These are phyloP conservation scores for Parastagonospora nodorum DNA, from an alignment of 2,329 filamentous ascomycete genomes.

Conservation along the genomic window DNA sequence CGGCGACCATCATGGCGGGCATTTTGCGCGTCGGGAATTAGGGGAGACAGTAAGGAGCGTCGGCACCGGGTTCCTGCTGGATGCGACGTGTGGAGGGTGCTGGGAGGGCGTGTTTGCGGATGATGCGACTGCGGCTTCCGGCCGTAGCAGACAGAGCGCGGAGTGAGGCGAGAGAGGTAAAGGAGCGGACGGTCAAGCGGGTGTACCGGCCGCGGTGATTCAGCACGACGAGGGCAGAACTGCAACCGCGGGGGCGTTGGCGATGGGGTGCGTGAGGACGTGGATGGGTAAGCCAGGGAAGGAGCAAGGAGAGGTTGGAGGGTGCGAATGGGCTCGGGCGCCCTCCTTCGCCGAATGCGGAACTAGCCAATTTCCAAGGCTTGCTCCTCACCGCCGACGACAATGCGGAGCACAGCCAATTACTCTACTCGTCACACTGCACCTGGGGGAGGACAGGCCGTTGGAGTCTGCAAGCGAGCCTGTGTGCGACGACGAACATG, in stretches of 20 bases:
- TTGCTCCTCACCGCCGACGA: conserved; percentile 3
- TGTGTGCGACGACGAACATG: background rate
- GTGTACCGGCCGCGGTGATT: conserved; percentile 29
- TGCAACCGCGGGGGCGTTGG: conserved; percentile 27
- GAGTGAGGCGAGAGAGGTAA: conserved; percentile 31
- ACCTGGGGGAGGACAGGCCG: background rate
- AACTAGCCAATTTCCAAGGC: too few species aligned
- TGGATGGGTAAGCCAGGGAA: conserved; percentile 2
- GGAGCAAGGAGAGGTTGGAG: conserved; percentile 5
- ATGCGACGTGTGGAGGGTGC: conserved; percentile 31
- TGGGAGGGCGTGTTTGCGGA: conserved; percentile 20
- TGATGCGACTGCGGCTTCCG: conserved; percentile 39
- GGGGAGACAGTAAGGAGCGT: conserved; percentile 19
- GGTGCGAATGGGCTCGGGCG: conserved; percentile 1
- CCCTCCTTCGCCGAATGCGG: too few species aligned
- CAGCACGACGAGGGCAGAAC: conserved; percentile 27
- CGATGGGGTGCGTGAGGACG: conserved; percentile 26
- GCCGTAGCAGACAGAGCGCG: conserved; percentile 22
- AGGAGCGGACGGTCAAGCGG: conserved; percentile 43
- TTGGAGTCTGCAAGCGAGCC: background rate
- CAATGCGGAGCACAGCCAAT: conserved; percentile 1
- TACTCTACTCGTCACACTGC: background rate
- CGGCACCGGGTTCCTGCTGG: conserved; percentile 17
- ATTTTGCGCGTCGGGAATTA: conserved; percentile 23
- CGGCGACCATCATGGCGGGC: conserved; percentile 58